Evolutionary conservation across 169 alveolate genomes (phyloP).

Genomic region (Plasmodium cynomolgi): DNA sequence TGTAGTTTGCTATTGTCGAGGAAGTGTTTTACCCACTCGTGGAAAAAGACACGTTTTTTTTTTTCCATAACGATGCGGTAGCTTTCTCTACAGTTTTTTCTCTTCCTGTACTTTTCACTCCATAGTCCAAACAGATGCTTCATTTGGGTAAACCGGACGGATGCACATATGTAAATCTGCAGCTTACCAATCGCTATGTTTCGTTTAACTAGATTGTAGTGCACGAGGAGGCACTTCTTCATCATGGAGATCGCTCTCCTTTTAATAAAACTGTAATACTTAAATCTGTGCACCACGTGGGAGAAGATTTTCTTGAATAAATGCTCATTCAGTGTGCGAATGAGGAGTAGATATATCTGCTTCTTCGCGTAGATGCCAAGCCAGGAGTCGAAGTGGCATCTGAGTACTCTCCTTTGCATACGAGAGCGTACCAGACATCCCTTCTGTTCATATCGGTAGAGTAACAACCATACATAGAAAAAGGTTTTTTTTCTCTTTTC

Average conservation of each 20-base stretch:
- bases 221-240: slow-evolving; percentile 22
- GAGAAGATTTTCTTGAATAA: slow-evolving; percentile 14
- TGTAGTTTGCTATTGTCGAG: neutral
- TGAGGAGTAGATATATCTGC: neutral
- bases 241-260: neutral
- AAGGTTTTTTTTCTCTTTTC: slow-evolving; percentile 24
- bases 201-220: slow-evolving; percentile 24
- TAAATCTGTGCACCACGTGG: slow-evolving; percentile 2
- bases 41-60: slow-evolving; percentile 5
- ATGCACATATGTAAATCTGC: slow-evolving; percentile 32
- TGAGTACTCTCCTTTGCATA: neutral
- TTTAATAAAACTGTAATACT: slow-evolving; percentile 19
- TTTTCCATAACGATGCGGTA: neutral
- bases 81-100: slow-evolving; percentile 1
- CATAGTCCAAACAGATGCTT: neutral
- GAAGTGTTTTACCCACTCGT: slow-evolving; percentile 5
- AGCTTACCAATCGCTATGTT: slow-evolving; percentile 4
- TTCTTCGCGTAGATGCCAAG: slow-evolving; percentile 25
- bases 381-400: neutral
- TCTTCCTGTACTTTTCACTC: neutral
- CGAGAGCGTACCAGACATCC: neutral
- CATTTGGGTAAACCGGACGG: slow-evolving; percentile 17
- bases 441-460: slow-evolving; percentile 16
- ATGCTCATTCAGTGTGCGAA: neutral
- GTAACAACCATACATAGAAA: slow-evolving; percentile 56